A percentile compares a stretch with the other conserved stretches of the same genome.
These are phyloP conservation scores for Naegleria lovaniensis DNA, from an alignment of 208 protist species.

Conservation along the genomic window DNA sequence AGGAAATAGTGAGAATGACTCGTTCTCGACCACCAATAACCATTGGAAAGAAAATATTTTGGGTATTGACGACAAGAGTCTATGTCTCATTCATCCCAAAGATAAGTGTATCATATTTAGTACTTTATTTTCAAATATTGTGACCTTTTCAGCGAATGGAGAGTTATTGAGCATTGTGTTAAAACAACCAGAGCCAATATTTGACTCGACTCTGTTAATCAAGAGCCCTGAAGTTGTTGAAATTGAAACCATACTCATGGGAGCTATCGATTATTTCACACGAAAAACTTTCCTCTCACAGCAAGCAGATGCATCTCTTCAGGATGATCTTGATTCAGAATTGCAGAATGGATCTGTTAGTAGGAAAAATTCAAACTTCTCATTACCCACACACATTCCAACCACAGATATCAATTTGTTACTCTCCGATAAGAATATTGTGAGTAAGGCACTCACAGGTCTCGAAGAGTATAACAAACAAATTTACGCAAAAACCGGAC, in stretches of 20 bases:
- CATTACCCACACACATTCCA: background rate
- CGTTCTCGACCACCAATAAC: background rate
- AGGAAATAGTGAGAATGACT: background rate
- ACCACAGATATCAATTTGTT: background rate
- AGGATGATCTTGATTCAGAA: background rate
- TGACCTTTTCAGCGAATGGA: background rate
- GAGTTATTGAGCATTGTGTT: background rate
- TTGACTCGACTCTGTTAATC: background rate
- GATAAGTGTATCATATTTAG: background rate
- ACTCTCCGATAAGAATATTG: background rate
- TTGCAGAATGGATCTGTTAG: no score
- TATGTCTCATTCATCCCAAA: background rate
- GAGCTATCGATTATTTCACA: background rate
- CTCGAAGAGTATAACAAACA: background rate
- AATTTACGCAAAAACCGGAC: background rate
- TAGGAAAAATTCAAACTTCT: background rate
- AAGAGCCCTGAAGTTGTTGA: background rate
- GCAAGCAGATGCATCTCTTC: background rate
- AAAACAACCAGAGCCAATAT: constrained; percentile 3
- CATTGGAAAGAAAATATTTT: background rate
- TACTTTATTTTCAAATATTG: background rate
- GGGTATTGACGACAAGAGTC: background rate
- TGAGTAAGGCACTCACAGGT: background rate
- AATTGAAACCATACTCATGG: background rate
- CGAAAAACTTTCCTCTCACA: background rate